Evolutionary conservation across 2,329 filamentous ascomycete species (phyloP), one percentile per base, ranked within the genome.

Genomic region (Davidsoniella eucalypti): DNA sequence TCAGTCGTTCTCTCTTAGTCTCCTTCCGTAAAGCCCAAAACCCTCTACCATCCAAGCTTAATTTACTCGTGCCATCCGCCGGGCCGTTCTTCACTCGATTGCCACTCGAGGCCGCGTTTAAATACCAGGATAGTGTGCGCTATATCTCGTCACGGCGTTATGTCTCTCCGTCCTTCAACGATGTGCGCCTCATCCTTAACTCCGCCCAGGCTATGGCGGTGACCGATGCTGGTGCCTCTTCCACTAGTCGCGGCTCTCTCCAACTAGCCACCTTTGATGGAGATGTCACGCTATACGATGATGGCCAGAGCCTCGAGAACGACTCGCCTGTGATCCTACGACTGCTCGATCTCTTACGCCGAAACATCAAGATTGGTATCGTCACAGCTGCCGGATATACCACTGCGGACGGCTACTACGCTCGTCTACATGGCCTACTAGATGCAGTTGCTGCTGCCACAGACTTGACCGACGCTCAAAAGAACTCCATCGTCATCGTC

Each of bases 351-450:
- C 78, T 98, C 14, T 75, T 98, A 57, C 72, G 72, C 44, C 80
- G 80, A 56, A 81, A 83, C 54, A 84, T 90, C 56, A 84, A 83
- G 57, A 82, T 98, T 57, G 92, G 88, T 47, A 96, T 98, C 60
- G 92, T 98, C 47, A 98, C 92, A 0, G 92, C 92, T 1, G 92
- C 92, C 1, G 92, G 92, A 16, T 98, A 98, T 67, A 90, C 86
- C 0, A 84, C 90, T 37, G 84, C 86, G 4, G 76, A 82, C 50
- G 80, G 80, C 56, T 98, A 98, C 69, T 88, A 94, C 62, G 79
- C 76, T 17, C 82, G 92, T 14, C 76, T 98, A 1, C 80, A 87
- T 61, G 92, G 92, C 1, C 75, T 98, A 0, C 75, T 98, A 1
- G 81, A 94, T 57, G 83, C 85, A 23, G 76, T 96, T 17, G 74